Evolutionary conservation across 768 basidiomycete species (phyloP).

Genomic region (Leccinum aurantiacum): DNA sequence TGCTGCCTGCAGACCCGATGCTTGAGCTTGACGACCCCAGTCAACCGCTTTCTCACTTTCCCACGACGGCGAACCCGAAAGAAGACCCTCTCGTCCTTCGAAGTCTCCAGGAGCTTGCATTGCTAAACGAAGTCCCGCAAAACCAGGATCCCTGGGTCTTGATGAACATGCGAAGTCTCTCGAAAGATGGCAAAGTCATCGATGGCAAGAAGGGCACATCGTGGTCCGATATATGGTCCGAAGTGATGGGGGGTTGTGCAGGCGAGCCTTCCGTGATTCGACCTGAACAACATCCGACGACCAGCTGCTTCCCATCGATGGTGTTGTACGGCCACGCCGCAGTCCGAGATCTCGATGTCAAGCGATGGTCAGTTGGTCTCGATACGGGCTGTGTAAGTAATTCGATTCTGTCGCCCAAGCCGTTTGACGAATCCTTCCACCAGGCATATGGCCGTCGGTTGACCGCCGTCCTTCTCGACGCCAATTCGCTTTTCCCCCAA

Average conservation of each 20-base stretch:
- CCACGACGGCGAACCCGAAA: conserved; percentile 34
- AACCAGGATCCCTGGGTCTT: conserved; percentile 77
- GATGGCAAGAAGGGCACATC: conserved; percentile 50
- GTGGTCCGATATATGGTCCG: conserved; percentile 78
- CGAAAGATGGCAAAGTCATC: conserved; percentile 37
- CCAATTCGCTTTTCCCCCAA: conserved; percentile 17
- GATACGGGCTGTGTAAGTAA: conserved; percentile 82
- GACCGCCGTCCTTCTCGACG: conserved; percentile 64
- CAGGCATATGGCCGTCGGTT: conserved; percentile 61
- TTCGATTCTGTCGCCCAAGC: not conserved
- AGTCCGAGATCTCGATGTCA: conserved; percentile 73
- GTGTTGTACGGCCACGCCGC: conserved; percentile 92
- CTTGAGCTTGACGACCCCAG: conserved; percentile 45
- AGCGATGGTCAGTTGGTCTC: conserved; percentile 80
- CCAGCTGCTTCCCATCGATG: conserved; percentile 62
- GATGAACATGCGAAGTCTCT: conserved; percentile 41
- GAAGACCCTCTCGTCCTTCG: conserved; percentile 39
- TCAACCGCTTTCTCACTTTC: conserved; percentile 75
- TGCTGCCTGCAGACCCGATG: conserved; percentile 70
- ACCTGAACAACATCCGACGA: not conserved
- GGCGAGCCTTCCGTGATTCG: conserved; percentile 39
- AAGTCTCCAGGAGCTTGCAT: conserved; percentile 59
- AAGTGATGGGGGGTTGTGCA: conserved; percentile 56
- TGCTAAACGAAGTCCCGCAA: conserved; percentile 70
- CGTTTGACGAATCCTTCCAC: not conserved